phyloP scores from a whole-genome alignment of 129 eudicot species.

The Helianthus annuus region HanXRQr2.0-SUNRISE NC_035440.2:92996595-92997094 shows the following conservation, averaged over 20 bases:
- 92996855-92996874: conserved; percentile 42
- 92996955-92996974: conserved; percentile 81
- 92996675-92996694: not conserved
- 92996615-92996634: not conserved
- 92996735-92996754: conserved; percentile 13
- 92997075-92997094: conserved; percentile 74
- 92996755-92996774: conserved; percentile 25
- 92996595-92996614: too few species aligned
- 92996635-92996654: not conserved
- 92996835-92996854: conserved; percentile 31
- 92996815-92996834: conserved; percentile 58
- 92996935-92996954: conserved; percentile 71
- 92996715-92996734: conserved; percentile 5
- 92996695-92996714: not conserved
- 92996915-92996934: conserved; percentile 75
- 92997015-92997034: conserved; percentile 1
- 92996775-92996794: conserved; percentile 14
- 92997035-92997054: conserved; percentile 3
- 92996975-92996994: conserved; percentile 66
- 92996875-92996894: conserved; percentile 61
- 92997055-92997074: conserved; percentile 30
- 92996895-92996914: conserved; percentile 57
- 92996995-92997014: not conserved
- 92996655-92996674: conserved; percentile 4
- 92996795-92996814: conserved; percentile 44